These are phyloP conservation scores for Huntiella savannae DNA, from an alignment of 2,329 filamentous ascomycete species.

Conservation along the genomic window DNA sequence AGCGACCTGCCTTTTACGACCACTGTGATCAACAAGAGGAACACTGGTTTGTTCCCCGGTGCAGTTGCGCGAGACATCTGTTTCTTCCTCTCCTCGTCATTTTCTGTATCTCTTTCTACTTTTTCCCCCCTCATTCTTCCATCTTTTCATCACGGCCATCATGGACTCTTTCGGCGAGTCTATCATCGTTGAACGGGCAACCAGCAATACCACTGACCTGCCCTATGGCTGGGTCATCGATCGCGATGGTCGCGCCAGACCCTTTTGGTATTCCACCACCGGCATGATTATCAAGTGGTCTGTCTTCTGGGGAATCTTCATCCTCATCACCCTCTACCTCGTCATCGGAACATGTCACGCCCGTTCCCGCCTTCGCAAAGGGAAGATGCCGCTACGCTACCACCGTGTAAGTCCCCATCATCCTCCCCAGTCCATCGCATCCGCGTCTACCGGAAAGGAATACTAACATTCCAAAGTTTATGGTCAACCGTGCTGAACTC, in stretches of 20 bases:
- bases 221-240: slow-evolving; percentile 16
- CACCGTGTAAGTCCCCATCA: slow-evolving; percentile 36
- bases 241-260: slow-evolving; percentile 13
- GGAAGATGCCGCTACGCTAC: slow-evolving; percentile 45
- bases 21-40: no score
- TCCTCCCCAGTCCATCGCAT: not conserved
- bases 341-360: slow-evolving; percentile 53
- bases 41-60: no score
- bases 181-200: not conserved
- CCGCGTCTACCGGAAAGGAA: not conserved
- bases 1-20: no score
- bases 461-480: slow-evolving; percentile 22
- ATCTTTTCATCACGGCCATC: no score
- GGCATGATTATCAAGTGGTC: slow-evolving; percentile 53
- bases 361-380: slow-evolving; percentile 43
- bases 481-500: slow-evolving; percentile 28
- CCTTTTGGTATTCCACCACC: slow-evolving; percentile 19
- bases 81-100: no score
- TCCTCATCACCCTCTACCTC: slow-evolving; percentile 41
- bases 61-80: no score
- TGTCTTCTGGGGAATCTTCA: slow-evolving; percentile 43
- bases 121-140: no score
- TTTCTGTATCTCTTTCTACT: no score
- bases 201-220: slow-evolving; percentile 8
- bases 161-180: not conserved